Evolutionary conservation across 305 asterid genomes (phyloP).

Genomic region (Fraxinus ornus): DNA sequence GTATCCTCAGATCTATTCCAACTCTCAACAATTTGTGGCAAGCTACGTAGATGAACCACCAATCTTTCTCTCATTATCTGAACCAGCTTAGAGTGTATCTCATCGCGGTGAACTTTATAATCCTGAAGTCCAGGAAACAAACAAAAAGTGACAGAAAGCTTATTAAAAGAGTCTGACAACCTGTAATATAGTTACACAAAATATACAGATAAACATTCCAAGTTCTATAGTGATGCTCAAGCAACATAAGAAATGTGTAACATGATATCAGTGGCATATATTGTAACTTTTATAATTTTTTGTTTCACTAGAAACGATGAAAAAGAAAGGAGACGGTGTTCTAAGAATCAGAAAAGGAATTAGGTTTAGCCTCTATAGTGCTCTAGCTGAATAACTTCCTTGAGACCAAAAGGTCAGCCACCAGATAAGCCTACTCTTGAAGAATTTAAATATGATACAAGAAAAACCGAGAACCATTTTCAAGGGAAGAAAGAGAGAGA

Average conservation of each 20-base stretch:
- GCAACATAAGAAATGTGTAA: not conserved
- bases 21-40: slow-evolving; percentile 85
- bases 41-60: slow-evolving; percentile 78
- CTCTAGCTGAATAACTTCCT: not conserved
- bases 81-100: slow-evolving; percentile 93
- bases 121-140: slow-evolving; percentile 50
- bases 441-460: not conserved
- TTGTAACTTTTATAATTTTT: not conserved
- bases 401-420: not conserved
- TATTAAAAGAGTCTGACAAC: not conserved
- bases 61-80: slow-evolving; percentile 97
- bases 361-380: not conserved
- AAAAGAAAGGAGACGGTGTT: not conserved
- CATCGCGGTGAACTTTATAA: slow-evolving; percentile 86
- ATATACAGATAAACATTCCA: not conserved
- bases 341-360: not conserved
- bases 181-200: not conserved
- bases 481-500: not conserved
- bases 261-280: not conserved
- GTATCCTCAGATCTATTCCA: slow-evolving; percentile 81
- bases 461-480: not conserved
- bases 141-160: slow-evolving; percentile 9
- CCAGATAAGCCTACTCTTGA: not conserved
- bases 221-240: not conserved
- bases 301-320: not conserved